phyloP scores from a whole-genome alignment of 2,329 filamentous ascomycete species.

The Rhinocladiella similis region DNA sequence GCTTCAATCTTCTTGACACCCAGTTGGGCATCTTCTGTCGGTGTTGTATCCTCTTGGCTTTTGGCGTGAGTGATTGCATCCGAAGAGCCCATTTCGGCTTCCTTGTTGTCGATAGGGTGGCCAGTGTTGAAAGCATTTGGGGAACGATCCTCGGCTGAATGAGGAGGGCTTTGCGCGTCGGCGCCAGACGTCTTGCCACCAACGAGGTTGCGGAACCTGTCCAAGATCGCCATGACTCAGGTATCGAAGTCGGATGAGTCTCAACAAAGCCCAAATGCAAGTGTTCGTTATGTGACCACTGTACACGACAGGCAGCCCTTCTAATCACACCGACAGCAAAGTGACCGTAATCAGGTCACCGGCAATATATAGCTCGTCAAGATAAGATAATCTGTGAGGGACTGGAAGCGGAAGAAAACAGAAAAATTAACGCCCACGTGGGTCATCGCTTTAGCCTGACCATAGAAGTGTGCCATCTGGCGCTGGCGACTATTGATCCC shows the following conservation, averaged over 20 bases:
- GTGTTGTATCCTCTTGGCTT: neutral
- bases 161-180: neutral
- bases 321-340: too few species aligned
- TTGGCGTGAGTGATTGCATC: neutral
- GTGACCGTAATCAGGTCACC: too few species aligned
- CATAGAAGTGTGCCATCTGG: too few species aligned
- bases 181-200: neutral
- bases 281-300: too few species aligned
- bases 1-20: constrained; percentile 55
- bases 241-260: too few species aligned
- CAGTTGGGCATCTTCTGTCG: constrained; percentile 37
- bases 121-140: neutral
- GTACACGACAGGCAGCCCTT: too few species aligned
- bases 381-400: too few species aligned
- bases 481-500: too few species aligned
- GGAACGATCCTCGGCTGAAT: neutral
- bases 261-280: neutral
- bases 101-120: neutral
- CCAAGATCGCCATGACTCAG: neutral
- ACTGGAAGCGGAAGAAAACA: too few species aligned
- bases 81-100: neutral
- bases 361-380: neutral
- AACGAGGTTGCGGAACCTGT: neutral
- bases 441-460: too few species aligned
- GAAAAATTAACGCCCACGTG: too few species aligned